A percentile compares a stretch with the other conserved stretches of the same genome.
These are phyloP conservation scores for Boletus rubroflammeus DNA, from an alignment of 768 basidiomycete species.

Conservation along the genomic window DNA sequence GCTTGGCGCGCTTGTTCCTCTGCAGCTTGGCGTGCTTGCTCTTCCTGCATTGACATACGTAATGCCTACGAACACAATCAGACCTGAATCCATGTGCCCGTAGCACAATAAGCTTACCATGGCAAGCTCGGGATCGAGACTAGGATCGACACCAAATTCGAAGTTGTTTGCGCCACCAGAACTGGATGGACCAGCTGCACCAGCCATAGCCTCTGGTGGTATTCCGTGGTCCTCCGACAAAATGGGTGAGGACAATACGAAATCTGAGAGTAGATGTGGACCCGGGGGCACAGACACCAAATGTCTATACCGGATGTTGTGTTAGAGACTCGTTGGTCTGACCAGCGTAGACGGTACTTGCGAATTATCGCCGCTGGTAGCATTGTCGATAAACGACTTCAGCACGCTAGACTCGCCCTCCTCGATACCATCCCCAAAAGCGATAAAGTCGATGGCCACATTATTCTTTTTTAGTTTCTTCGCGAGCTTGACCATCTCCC, in stretches of 20 bases:
- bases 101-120: conserved; percentile 56
- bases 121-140: conserved; percentile 92
- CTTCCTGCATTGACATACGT: conserved; percentile 96
- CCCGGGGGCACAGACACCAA: conserved; percentile 77
- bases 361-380: conserved; percentile 83
- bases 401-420: conserved; percentile 66
- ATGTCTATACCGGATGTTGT: conserved; percentile 50
- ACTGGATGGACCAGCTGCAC: conserved; percentile 44
- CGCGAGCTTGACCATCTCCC: conserved; percentile 80
- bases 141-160: conserved; percentile 93
- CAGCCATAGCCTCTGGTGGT: conserved; percentile 56
- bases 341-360: conserved; percentile 36
- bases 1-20: conserved; percentile 37
- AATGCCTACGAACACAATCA: conserved; percentile 59
- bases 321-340: neutral
- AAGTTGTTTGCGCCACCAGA: conserved; percentile 54
- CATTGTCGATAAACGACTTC: conserved; percentile 78
- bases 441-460: conserved; percentile 88
- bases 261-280: conserved; percentile 76
- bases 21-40: conserved; percentile 69
- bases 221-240: conserved; percentile 78
- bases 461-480: conserved; percentile 99
- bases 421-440: conserved; percentile 87
- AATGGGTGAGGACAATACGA: conserved; percentile 75
- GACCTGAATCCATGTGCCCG: neutral